Evolutionary conservation across 2,329 filamentous ascomycete species (phyloP).

Genomic region (Pyrenophora teres): DNA sequence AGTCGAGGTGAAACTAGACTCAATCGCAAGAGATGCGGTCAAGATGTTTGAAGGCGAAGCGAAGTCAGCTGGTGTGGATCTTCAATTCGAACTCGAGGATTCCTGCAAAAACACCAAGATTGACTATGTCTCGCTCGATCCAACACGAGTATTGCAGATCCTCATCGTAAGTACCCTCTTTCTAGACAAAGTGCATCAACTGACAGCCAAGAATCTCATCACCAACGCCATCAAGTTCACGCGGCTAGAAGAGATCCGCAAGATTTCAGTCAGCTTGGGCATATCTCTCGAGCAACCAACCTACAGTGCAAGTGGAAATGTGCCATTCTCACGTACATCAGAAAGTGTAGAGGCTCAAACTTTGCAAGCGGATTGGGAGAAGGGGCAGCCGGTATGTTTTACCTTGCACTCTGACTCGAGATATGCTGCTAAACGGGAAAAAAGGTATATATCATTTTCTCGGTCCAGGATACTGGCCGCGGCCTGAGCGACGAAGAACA

Average conservation of each 20-base stretch:
- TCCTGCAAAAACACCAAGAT: conserved; percentile 43
- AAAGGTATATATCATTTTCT: conserved; percentile 45
- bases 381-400: conserved; percentile 23
- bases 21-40: conserved; percentile 40
- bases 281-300: conserved; percentile 38
- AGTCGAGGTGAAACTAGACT: conserved; percentile 44
- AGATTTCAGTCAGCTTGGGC: conserved; percentile 46
- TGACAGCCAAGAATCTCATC: conserved; percentile 42
- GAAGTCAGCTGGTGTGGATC: conserved; percentile 33
- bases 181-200: background rate
- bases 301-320: conserved; percentile 34
- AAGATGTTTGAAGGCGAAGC: conserved; percentile 48
- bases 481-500: conserved; percentile 48
- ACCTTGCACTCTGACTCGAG: background rate
- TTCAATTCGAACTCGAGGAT: conserved; percentile 40
- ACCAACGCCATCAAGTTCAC: conserved; percentile 55
- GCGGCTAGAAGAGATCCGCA: conserved; percentile 39
- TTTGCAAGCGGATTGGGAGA: conserved; percentile 42
- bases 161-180: conserved; percentile 16
- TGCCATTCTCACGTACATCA: conserved; percentile 18
- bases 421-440: conserved; percentile 7
- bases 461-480: conserved; percentile 48
- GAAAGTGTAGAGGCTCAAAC: conserved; percentile 17
- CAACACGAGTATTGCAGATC: conserved; percentile 50
- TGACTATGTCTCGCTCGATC: conserved; percentile 49